Evolutionary conservation across 768 basidiomycete species (phyloP), one percentile per base, ranked within the genome.

Genomic region (Rhizopogon rudus): DNA sequence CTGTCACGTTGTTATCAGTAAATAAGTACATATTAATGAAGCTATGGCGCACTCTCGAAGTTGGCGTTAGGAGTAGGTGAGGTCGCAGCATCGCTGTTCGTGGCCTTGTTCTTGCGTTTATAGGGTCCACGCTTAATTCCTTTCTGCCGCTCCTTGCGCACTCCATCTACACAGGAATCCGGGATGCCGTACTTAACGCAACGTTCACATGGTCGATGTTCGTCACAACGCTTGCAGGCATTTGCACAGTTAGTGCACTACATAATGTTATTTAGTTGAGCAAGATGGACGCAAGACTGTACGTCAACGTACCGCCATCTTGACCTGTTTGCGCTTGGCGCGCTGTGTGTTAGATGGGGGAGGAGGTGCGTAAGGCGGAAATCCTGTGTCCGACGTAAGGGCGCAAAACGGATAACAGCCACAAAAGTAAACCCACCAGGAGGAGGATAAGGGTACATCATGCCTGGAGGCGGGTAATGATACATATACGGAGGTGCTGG

Each of bases 121-220:
- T 82, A 82, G 2, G 80, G 81, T 3, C 80, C 80, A 17, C 80
- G 77, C 63, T 82, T 82, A 57, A 81, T 73, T 28, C 80, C 80
- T 48, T 80, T 81, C 62, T 84, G 83, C 54, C 85, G 76, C 65
- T 86, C 84, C 64, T 87, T 87, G 57, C 85, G 72, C 16, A 77
- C 71, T 1, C 84, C 83, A 60, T 87, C 84, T 2, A 77, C 60
- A 59, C 84, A 87, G n/a, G 74, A 68, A 28, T 78, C 74, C 12
- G 77, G 75, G 35, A 84, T 73, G 3, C 82, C 83, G 61, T 85
- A 86, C 66, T 84, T 86, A 57, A 78, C 63, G 60, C 84, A 87
- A 29, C 84, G 77, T 52, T 80, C 78, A 66, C 84, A 87, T 2
- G 84, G 84, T 43, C 84, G 80, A 5, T 71, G 68, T 37, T 83